Evolutionary conservation across 139 green algal genomes (phyloP).

Genomic region (Chlamydomonas sphaeroides): DNA sequence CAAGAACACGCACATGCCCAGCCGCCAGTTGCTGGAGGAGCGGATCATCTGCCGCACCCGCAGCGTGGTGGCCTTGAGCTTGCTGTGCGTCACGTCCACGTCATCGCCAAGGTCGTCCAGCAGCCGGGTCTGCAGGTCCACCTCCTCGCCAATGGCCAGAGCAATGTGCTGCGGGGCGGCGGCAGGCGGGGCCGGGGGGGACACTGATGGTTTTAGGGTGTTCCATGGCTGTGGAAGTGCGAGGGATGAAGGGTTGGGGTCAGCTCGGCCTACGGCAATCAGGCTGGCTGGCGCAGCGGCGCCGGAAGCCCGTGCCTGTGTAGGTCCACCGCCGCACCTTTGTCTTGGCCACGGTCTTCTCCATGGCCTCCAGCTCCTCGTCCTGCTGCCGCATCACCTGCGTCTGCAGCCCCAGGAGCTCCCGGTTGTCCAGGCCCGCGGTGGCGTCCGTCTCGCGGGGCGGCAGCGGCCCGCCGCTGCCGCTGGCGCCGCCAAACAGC

Average conservation of each 20-base stretch:
- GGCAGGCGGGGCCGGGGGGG: no score
- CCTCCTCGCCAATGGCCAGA: constrained; percentile 90
- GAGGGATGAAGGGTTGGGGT: no score
- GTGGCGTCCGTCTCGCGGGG: constrained; percentile 55
- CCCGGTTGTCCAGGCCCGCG: constrained; percentile 43
- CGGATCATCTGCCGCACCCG: constrained; percentile 62
- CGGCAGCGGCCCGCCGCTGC: constrained; percentile 4
- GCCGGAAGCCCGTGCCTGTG: no score
- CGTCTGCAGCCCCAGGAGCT: constrained; percentile 51
- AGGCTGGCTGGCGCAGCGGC: no score
- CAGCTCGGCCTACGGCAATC: no score
- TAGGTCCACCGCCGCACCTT: constrained; percentile 22
- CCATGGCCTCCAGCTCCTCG: constrained; percentile 76
- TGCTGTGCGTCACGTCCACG: constrained; percentile 76
- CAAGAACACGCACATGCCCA: constrained; percentile 69
- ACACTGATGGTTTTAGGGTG: no score
- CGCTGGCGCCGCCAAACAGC: constrained; percentile 24
- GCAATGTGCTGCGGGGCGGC: constrained; percentile 89
- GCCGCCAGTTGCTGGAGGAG: constrained; percentile 59
- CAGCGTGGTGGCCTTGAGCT: constrained; percentile 66
- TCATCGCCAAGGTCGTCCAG: constrained; percentile 89
- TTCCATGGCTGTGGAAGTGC: no score
- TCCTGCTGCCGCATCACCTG: constrained; percentile 84
- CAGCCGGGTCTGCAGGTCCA: constrained; percentile 85
- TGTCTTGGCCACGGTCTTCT: constrained; percentile 75